phyloP scores from a whole-genome alignment of 371 early-diverging fungal species.

The Fennellomyces sp. region DNA sequence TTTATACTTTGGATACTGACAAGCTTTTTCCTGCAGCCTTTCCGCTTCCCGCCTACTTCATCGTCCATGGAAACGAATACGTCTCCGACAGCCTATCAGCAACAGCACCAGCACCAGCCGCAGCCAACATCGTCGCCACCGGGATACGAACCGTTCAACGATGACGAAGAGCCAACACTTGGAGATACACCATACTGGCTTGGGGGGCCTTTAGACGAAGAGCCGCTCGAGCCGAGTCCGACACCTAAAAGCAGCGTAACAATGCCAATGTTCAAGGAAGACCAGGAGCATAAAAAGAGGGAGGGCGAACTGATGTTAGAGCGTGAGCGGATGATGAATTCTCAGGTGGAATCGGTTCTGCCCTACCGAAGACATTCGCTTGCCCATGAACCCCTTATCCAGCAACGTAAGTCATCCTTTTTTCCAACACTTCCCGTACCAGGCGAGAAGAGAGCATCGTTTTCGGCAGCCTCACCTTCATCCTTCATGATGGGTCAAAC shows the following conservation, averaged over 20 bases:
- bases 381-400: slow-evolving; percentile 21
- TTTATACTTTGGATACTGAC: too few species aligned
- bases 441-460: slow-evolving; percentile 8
- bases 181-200: slow-evolving; percentile 20
- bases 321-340: slow-evolving; percentile 6
- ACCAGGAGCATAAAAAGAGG: slow-evolving; percentile 3
- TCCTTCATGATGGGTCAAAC: neutral
- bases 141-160: neutral
- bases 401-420: slow-evolving; percentile 5
- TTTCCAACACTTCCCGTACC: slow-evolving; percentile 5
- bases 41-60: slow-evolving; percentile 8
- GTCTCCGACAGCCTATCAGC: neutral
- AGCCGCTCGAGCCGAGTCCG: slow-evolving; percentile 8
- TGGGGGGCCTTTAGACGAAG: slow-evolving; percentile 11
- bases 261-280: neutral
- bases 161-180: neutral
- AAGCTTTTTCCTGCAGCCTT: neutral
- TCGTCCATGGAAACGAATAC: neutral
- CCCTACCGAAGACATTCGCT: slow-evolving; percentile 29
- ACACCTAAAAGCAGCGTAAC: neutral
- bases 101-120: neutral
- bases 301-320: slow-evolving; percentile 8
- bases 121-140: neutral
- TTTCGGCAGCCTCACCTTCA: slow-evolving; percentile 3
- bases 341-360: slow-evolving; percentile 5